Evolutionary conservation across 108 stramenopile genomes (phyloP), one percentile per base, ranked within the genome.

Genomic region (Pseudonitzschia multiseries): DNA sequence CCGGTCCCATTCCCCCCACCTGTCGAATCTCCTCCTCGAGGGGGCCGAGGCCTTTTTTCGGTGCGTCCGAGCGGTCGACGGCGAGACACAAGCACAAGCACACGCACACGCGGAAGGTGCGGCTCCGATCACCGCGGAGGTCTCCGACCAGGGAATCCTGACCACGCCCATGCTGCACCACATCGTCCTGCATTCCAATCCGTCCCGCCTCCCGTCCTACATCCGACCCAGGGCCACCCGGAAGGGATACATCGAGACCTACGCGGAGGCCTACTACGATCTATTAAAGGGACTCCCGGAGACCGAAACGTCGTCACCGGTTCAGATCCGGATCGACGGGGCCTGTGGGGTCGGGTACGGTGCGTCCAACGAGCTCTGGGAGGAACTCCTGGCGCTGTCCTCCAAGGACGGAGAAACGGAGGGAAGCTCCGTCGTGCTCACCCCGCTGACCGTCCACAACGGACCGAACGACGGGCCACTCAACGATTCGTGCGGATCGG

Each of bases 161-260:
- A 93, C 96, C 21, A 99, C 99, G 22, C 99, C 99, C 28, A 83
- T 83, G 82, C 74, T 99, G 26, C 98, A 99, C 80, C 93, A 97
- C 84, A 83, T 81, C 70, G 97, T 99, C 18, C 68, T 90, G 65
- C 85, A 88, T 70, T 86, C 87, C 70, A 94, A 94, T 79, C 77
- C 81, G 6, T 70, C 81, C 48, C 70, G 72, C 61, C 52, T 91
- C 21, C 87, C 93, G 31, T 27, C 31, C 13, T 43, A 69, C 18
- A 82, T 88, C 66, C 78, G 87, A 17, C 84, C 80, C n/a, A 71
- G 82, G 48, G 84, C 90, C 17, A 72, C 87, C 52, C 87, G 91
- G 57, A 74, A 80, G 28, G 97, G 96, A 14, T 98, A 97, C 74
- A 78, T 83, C 69, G 74, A 88, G 48, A 77, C 87, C 41, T 82